Base-by-base conservation (phyloP, 2,329 filamentous ascomycete genomes). In the Ophiostoma sp. region DNA sequence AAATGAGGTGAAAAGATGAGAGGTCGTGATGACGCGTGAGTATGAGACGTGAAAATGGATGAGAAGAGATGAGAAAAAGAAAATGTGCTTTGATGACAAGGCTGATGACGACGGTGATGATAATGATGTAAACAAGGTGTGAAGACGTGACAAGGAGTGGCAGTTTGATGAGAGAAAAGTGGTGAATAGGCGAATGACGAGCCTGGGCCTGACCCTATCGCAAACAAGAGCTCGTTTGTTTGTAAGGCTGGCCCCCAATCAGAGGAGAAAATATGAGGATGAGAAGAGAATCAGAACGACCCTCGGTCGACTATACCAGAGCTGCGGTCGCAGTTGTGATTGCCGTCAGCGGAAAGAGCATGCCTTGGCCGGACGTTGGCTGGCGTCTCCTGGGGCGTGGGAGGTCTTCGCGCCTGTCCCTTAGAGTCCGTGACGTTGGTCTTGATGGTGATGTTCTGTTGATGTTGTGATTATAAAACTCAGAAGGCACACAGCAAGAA, bases 171-270 rank as follows among this genome's bases (percentile, higher is more conserved):
- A 31, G n/a, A 17, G 28, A 31, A 19, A 59, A 12, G 12, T n/a
- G 50, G 33, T 42, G 48, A 39, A 12, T 25, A 6, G 59, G 39
- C 22, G 57, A 52, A 28, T 71, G 45, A 45, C 15, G 31, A 63
- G 39, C 31, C 25, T 31, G 64, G 25, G 17, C 25, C 11, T 17
- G 28, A 12, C 42, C 45, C 66, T 55, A 19, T 48, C 45, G 48
- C 71, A 72, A 72, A 69, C 50, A 48, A 19, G 15, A 48, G 66
- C 64, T n/a, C 17, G 7, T 31, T 25, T 61, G 71, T 72, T 69
- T 69, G 71, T 52, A 61, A 69, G 71, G 63, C 71, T 72, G 45
- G 64, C 45, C 64, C 63, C 64, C 66, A 25, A 69, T 55, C 66
- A 69, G 31, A 55, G 22, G 9, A 55, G 22, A 55, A 55, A 55